These are phyloP conservation scores for Zhuliangozyma parablackwelliae DNA, from an alignment of 1,139 yeast genomes.

Conservation along the genomic window DNA sequence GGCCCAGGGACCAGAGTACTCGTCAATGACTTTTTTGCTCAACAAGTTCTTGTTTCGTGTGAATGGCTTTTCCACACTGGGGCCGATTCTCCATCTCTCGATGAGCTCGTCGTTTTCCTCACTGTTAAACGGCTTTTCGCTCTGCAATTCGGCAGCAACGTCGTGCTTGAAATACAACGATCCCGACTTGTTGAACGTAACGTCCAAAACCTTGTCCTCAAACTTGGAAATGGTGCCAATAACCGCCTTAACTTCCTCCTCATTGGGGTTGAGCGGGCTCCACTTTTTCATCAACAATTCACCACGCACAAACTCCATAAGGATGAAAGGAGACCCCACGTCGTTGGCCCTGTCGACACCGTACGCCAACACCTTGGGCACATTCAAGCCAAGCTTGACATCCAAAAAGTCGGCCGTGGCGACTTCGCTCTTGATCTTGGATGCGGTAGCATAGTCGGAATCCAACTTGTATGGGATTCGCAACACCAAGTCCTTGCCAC, in stretches of 20 bases:
- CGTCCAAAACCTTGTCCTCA: constrained; percentile 46
- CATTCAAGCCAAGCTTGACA: constrained; percentile 48
- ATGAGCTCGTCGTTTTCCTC: constrained; percentile 43
- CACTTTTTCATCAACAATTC: constrained; percentile 81
- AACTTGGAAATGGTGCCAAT: constrained; percentile 61
- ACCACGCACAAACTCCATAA: constrained; percentile 78
- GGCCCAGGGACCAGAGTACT: constrained; percentile 72
- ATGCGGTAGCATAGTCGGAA: constrained; percentile 56
- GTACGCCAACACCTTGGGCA: constrained; percentile 76
- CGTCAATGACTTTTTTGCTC: constrained; percentile 40
- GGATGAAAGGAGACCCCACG: constrained; percentile 66
- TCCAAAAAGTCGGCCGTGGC: constrained; percentile 84
- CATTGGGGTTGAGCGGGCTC: constrained; percentile 64
- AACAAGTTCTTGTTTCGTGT: constrained; percentile 61
- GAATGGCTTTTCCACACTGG: constrained; percentile 75
- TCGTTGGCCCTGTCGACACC: constrained; percentile 60
- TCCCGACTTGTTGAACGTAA: constrained; percentile 69
- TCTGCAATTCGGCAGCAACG: constrained; percentile 38
- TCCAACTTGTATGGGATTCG: constrained; percentile 81
- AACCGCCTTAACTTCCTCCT: constrained; percentile 46
- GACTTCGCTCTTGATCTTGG: constrained; percentile 80
- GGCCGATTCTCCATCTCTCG: constrained; percentile 86
- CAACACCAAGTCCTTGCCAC: constrained; percentile 61
- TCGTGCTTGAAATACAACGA: constrained; percentile 74
- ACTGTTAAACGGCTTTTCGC: constrained; percentile 57